Base-by-base conservation (phyloP, 345 rosid species). In the Melaleuca quinquenervia region DNA sequence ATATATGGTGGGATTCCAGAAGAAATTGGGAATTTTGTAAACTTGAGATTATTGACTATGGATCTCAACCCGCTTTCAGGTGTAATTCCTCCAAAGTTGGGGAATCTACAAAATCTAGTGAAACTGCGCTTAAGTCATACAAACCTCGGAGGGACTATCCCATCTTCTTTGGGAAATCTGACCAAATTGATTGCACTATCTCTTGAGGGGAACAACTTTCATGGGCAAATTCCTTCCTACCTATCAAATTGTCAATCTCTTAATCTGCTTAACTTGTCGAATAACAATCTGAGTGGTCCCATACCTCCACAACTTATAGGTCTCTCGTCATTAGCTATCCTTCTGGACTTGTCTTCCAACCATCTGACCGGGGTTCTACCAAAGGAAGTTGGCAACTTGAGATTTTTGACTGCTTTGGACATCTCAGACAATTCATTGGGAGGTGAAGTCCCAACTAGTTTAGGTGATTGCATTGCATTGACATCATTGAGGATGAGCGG, bases 71-170 rank as follows among this genome's bases (percentile, higher is more conserved):
- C 7, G 6, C 1, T 62, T 15, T 62, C 1, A 15, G 3, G 75
- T 62, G 75, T 15, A 29, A 29, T 62, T 21, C 75, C 75, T 11
- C 15, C 44, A 29, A 62, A 62, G 15, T 29, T 62, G 6, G 11
- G 0, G 6, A 8, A 21, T 7, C 11, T 29, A 29, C 75, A 62
- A 62, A 11, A 7, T 15, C 1, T 62, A 29, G 20, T 0, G 6
- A 3, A 14, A 3, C 0, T 62, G 11, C 0, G 0, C 0, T 29
- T 62, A 29, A 0, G 9, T 29, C 3, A 62, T 62, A 62, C 0
- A 21, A 62, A 62, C 8, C 11, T 62, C 1, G 44, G 75, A 29
- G 75, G 75, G 11, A 62, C 1, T 6, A 60, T 62, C 60, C 60
- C 60, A 55, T 55, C 60, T 55, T 55, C 27, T 8, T 55, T 55